Conservation (phyloP, 2,329 filamentous ascomycete genomes). For the Claviceps sp. region DNA sequence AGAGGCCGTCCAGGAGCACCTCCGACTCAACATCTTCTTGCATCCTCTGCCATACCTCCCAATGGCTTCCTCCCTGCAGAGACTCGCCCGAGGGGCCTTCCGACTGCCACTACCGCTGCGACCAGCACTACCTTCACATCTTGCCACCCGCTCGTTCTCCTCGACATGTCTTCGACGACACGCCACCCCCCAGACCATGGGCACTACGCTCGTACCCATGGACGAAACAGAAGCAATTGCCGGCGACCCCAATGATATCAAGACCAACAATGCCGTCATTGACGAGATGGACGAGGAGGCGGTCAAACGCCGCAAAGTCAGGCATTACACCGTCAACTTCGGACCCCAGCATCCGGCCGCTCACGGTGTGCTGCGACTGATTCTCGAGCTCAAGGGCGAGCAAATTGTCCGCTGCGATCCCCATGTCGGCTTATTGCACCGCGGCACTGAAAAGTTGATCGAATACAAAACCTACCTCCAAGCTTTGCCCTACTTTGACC, state of each 20-base stretch:
- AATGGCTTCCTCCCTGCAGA: slow-evolving; percentile 57
- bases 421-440: slow-evolving; percentile 89
- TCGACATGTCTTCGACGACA: slow-evolving; percentile 49
- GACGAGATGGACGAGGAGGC: slow-evolving; percentile 35
- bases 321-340: slow-evolving; percentile 99
- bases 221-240: slow-evolving; percentile 41
- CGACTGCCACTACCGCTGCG: slow-evolving; percentile 50
- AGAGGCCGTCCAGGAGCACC: slow-evolving; percentile 21
- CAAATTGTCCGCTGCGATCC: slow-evolving; percentile 94
- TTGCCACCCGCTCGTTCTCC: slow-evolving; percentile 47
- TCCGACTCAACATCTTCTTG: slow-evolving; percentile 13
- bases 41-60: slow-evolving; percentile 16
- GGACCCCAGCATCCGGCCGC: slow-evolving; percentile 96
- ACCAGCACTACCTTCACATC: slow-evolving; percentile 21
- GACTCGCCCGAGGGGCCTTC: slow-evolving; percentile 59
- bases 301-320: slow-evolving; percentile 63
- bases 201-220: slow-evolving; percentile 51
- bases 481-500: slow-evolving; percentile 96
- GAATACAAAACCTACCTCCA: slow-evolving; percentile 99
- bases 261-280: slow-evolving; percentile 25
- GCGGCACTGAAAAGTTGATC: slow-evolving; percentile 98
- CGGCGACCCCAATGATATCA: slow-evolving; percentile 34
- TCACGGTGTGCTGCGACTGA: slow-evolving; percentile 93
- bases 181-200: slow-evolving; percentile 37
- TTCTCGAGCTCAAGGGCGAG: slow-evolving; percentile 94